Conservation (phyloP, 106 monocot genomes). For the Amphibolis antarctica region DNA sequence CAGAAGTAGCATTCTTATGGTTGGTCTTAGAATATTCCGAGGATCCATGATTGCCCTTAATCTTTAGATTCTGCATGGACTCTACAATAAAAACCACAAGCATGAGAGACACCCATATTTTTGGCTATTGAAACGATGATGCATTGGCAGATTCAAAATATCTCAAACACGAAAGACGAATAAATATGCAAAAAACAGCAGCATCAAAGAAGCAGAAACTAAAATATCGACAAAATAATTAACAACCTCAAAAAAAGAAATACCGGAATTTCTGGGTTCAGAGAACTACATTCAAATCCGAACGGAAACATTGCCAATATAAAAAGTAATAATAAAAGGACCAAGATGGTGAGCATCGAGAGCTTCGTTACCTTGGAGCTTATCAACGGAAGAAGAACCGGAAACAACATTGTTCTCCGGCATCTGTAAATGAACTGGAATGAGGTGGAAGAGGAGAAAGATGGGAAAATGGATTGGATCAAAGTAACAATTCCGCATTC, state of each 20-base stretch:
- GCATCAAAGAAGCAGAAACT: not conserved
- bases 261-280: not conserved
- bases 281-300: not conserved
- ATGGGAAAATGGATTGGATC: not conserved
- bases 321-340: not conserved
- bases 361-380: not conserved
- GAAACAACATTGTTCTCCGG: conserved; percentile 10
- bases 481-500: too few species aligned
- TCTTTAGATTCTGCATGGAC: conserved; percentile 5
- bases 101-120: too few species aligned
- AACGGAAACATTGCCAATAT: not conserved
- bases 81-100: conserved; percentile 4
- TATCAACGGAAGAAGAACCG: not conserved
- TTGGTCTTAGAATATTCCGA: not conserved
- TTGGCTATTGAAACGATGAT: too few species aligned
- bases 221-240: not conserved
- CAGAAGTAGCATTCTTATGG: not conserved
- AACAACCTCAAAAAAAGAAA: not conserved
- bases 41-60: not conserved
- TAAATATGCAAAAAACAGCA: not conserved
- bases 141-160: too few species aligned
- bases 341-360: not conserved
- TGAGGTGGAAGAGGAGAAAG: conserved; percentile 1
- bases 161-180: not conserved
- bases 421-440: not conserved